Evolutionary conservation across 805 yeast species (phyloP), one percentile per base, ranked within the genome.

Genomic region (Myxozyma neotropica): DNA sequence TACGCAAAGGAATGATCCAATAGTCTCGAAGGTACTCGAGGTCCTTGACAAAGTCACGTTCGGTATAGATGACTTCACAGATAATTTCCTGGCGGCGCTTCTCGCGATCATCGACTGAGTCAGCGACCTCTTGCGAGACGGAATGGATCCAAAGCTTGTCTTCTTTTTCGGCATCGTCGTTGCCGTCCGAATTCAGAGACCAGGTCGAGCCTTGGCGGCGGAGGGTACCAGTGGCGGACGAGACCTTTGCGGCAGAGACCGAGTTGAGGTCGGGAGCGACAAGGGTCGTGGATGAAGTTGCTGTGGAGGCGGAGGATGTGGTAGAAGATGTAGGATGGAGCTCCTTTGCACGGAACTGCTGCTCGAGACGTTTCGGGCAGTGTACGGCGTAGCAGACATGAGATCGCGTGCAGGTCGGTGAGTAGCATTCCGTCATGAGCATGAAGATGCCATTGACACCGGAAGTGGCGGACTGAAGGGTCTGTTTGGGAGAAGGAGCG

Each of bases 301-400:
- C 47, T n/a, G 54, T 33, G 4, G 59, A 6, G 10, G 53, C 4
- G 12, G 55, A 29, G 15, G 63, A 38, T 17, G 55, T 7, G 8
- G 49, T 6, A 15, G 43, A 13, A 13, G 56, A 19, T 4, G n/a
- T n/a, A n/a, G 62, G 57, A 10, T 51, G 62, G 10, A 44, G 47
- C 13, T 62, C 64, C 26, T 92, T 91, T 53, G 89, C 80, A 60
- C 98, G 80, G 3, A 96, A 96, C 71, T 93, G 98, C 73, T 94
- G 98, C 74, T 93, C 98, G 51, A 94, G 77, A 63, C 98, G 81
- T 67, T 97, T 82, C 15, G 99, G 99, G 75, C 99, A 94, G 12
- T 97, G 95, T 67, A 94, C 92, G 44, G 96, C 88, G 74, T 94
- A 94, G 74, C 99, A 94, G 40, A 93, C 77, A 35, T 83, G 79